phyloP scores from a whole-genome alignment of 2,329 filamentous ascomycete genomes.

The Pseudogymnoascus sp. region DNA sequence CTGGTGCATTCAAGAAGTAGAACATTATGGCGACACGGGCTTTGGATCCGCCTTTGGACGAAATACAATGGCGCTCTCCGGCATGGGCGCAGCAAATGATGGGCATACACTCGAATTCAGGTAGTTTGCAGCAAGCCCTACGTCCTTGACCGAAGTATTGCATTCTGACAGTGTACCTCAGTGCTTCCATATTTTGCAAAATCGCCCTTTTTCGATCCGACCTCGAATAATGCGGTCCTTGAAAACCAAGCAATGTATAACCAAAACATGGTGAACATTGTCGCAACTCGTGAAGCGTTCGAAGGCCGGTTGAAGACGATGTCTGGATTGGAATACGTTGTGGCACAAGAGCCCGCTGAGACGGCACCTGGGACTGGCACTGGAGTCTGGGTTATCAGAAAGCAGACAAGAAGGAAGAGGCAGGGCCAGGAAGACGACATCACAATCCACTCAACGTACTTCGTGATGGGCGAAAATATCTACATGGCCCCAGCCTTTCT shows the following conservation, averaged over 20 bases:
- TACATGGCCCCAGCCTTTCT: constrained; percentile 58
- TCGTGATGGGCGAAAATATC: constrained; percentile 58
- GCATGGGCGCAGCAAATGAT: constrained; percentile 40
- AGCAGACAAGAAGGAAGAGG: constrained; percentile 56
- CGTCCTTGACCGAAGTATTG: not conserved
- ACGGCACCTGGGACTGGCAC: constrained; percentile 53
- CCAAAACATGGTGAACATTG: constrained; percentile 46
- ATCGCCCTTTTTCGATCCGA: constrained; percentile 61
- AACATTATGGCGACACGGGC: not conserved
- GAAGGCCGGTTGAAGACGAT: constrained; percentile 56
- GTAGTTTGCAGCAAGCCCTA: constrained; percentile 12
- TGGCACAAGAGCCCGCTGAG: constrained; percentile 58
- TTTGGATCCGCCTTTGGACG: constrained; percentile 49
- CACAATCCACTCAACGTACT: constrained; percentile 53
- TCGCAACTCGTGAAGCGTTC: constrained; percentile 56
- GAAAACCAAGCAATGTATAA: constrained; percentile 57
- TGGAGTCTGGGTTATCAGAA: constrained; percentile 63
- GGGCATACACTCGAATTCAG: constrained; percentile 53
- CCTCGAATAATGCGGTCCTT: constrained; percentile 60
- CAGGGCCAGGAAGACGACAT: constrained; percentile 51
- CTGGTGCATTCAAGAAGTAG: not conserved
- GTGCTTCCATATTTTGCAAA: constrained; percentile 61
- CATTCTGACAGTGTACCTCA: not conserved
- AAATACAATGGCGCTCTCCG: constrained; percentile 59
- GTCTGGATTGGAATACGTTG: constrained; percentile 60